Conservation (phyloP, 495 filamentous ascomycete species). For the Cercophora sp. region DNA sequence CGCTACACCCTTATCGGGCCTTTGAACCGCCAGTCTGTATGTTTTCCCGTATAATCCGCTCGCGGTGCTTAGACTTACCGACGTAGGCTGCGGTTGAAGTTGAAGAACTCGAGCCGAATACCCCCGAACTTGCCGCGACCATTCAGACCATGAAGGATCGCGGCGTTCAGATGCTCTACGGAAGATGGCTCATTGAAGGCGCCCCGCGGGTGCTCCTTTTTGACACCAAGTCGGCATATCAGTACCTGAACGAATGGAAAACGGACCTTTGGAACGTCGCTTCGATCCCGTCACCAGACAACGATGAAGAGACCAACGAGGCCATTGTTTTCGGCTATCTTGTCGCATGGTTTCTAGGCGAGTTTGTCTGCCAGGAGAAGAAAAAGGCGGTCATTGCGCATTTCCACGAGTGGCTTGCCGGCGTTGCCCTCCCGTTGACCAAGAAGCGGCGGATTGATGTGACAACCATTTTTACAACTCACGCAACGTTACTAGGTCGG, state of each 20-base stretch:
- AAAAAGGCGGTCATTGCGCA: constrained; percentile 89
- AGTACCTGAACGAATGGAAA: constrained; percentile 95
- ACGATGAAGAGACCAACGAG: constrained; percentile 94
- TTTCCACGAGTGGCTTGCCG: constrained; percentile 98
- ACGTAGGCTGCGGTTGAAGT: constrained; percentile 87
- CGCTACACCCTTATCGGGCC: constrained; percentile 94
- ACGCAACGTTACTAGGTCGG: constrained; percentile 88
- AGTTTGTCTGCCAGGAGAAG: constrained; percentile 93
- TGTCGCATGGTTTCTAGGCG: constrained; percentile 96
- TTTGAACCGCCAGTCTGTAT: constrained; percentile 80
- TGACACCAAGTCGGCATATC: constrained; percentile 88
- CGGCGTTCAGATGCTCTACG: constrained; percentile 87
- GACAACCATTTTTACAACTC: constrained; percentile 98
- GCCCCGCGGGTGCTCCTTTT: constrained; percentile 91
- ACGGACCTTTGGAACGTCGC: constrained; percentile 88
- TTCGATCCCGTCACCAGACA: constrained; percentile 86
- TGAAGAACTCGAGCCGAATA: constrained; percentile 81
- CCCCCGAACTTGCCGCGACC: constrained; percentile 72
- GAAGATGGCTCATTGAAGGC: constrained; percentile 95
- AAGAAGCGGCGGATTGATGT: constrained; percentile 93
- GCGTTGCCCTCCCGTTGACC: constrained; percentile 88
- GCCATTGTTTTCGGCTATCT: constrained; percentile 96
- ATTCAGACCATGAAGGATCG: constrained; percentile 86
- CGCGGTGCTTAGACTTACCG: constrained; percentile 1
- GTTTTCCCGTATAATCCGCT: constrained; percentile 24